These are phyloP conservation scores for Elongisporangium senticosum DNA, from an alignment of 352 stramenopile species.

Conservation along the genomic window DNA sequence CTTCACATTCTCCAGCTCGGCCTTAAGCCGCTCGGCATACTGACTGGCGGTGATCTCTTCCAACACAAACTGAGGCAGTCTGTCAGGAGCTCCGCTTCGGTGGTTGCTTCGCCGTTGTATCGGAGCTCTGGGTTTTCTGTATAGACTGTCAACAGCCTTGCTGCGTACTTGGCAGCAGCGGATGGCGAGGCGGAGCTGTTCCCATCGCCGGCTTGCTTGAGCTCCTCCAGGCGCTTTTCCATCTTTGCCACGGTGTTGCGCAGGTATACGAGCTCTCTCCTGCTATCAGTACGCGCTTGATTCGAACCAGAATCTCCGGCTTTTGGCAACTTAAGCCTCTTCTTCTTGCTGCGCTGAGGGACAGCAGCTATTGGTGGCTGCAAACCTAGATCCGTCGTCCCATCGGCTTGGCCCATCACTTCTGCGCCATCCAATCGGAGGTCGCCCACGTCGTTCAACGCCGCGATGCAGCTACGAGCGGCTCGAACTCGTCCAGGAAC, in stretches of 20 bases:
- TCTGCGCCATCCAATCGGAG: no score
- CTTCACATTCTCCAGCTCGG: constrained; percentile 10
- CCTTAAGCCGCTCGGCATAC: constrained; percentile 2
- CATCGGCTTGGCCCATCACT: not conserved
- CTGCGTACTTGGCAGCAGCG: not conserved
- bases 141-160: not conserved
- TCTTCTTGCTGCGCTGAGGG: not conserved
- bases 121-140: no score
- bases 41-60: constrained; percentile 7
- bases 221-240: constrained; percentile 15
- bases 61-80: constrained; percentile 1
- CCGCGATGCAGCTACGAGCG: not conserved
- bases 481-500: constrained; percentile 25
- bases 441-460: no score
- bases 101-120: no score
- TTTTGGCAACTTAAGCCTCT: not conserved
- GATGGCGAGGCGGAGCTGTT: not conserved
- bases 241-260: constrained; percentile 26
- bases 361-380: no score
- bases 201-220: constrained; percentile 2
- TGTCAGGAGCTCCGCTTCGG: no score
- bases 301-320: not conserved
- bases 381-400: constrained; percentile 3
- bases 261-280: constrained; percentile 22
- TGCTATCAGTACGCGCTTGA: not conserved